Conservation (phyloP, 768 basidiomycete species). For the Dendrothele bispora region DNA sequence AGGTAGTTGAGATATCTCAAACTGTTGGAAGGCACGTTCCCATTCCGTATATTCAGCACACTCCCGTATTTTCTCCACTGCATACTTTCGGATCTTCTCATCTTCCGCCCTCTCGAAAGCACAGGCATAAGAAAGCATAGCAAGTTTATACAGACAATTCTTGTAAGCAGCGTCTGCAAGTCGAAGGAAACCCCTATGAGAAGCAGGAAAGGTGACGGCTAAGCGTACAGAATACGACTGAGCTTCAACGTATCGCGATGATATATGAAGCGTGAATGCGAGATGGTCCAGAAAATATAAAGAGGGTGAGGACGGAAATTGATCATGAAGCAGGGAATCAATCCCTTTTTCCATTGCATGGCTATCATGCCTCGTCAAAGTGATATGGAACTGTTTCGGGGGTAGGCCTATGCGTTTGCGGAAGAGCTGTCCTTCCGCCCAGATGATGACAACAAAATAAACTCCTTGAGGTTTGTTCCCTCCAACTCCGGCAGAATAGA, state of each 20-base stretch:
- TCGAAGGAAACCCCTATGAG: conserved; percentile 49
- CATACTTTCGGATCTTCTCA: conserved; percentile 37
- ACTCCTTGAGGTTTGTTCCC: conserved; percentile 29
- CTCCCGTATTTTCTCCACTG: conserved; percentile 42
- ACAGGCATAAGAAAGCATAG: conserved; percentile 56
- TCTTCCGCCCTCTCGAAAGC: conserved; percentile 41
- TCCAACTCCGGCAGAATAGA: conserved; percentile 42
- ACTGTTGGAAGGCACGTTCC: conserved; percentile 43
- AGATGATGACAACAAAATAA: conserved; percentile 53
- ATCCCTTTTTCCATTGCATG: conserved; percentile 49
- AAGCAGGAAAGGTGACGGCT: conserved; percentile 29
- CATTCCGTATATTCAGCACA: conserved; percentile 53
- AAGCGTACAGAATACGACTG: conserved; percentile 31
- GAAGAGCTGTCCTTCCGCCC: conserved; percentile 52
- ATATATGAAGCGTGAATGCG: conserved; percentile 42
- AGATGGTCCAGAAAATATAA: conserved; percentile 45
- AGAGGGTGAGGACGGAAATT: conserved; percentile 27
- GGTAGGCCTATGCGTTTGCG: conserved; percentile 49
- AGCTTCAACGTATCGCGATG: conserved; percentile 34
- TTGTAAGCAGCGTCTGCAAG: conserved; percentile 45
- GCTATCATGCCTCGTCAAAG: conserved; percentile 40
- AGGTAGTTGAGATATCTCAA: conserved; percentile 42
- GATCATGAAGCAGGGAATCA: conserved; percentile 39
- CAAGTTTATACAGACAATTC: conserved; percentile 38
- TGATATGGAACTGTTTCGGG: conserved; percentile 57